Percentiles rank a stretch among this genome's conserved stretches.
Conservation (phyloP, 108 stramenopile genomes). For the Skeletonema menzelii region DNA sequence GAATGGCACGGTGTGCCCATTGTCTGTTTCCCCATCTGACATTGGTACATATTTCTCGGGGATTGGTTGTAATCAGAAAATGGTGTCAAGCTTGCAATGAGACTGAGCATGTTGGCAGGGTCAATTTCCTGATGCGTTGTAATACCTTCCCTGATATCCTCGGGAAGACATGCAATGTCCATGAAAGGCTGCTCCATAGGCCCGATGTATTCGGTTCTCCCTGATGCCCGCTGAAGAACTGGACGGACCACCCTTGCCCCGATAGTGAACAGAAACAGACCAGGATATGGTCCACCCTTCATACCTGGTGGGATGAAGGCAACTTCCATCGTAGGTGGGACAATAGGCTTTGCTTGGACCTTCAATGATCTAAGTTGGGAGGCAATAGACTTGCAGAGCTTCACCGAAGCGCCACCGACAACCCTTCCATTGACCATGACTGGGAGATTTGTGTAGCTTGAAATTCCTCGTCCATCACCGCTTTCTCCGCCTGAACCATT, state of each 20-base stretch:
- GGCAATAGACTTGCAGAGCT: slow-evolving; percentile 69
- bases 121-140: slow-evolving; percentile 96
- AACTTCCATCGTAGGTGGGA: slow-evolving; percentile 77
- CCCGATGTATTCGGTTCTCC: slow-evolving; percentile 91
- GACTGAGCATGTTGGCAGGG: slow-evolving; percentile 96
- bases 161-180: slow-evolving; percentile 93
- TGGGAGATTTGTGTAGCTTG: slow-evolving; percentile 57
- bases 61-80: slow-evolving; percentile 99
- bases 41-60: slow-evolving; percentile 98
- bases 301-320: slow-evolving; percentile 74
- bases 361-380: slow-evolving; percentile 70
- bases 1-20: slow-evolving; percentile 98
- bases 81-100: slow-evolving; percentile 95
- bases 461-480: slow-evolving; percentile 64
- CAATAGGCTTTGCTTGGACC: slow-evolving; percentile 54
- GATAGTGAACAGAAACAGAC: slow-evolving; percentile 89
- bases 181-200: slow-evolving; percentile 97
- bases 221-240: slow-evolving; percentile 86
- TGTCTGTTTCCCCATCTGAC: slow-evolving; percentile 99
- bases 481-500: slow-evolving; percentile 62
- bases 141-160: slow-evolving; percentile 87
- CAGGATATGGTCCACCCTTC: slow-evolving; percentile 90
- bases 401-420: slow-evolving; percentile 62
- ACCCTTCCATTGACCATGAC: slow-evolving; percentile 84
- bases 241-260: slow-evolving; percentile 91